Percentiles rank a stretch among this genome's conserved stretches.
Conservation (phyloP, 176 grass and related monocot species). For the Phyllostachys edulis region DNA sequence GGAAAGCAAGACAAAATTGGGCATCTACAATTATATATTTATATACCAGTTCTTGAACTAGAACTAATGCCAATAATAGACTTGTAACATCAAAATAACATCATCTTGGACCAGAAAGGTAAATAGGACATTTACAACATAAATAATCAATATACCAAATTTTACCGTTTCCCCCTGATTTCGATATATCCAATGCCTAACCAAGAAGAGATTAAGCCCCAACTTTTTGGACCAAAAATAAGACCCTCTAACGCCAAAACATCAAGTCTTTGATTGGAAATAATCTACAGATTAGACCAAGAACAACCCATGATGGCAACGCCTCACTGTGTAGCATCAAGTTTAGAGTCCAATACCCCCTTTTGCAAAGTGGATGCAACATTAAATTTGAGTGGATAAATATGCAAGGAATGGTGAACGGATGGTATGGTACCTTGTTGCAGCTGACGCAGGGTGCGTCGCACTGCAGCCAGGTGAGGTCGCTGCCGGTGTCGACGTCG, state of each 20-base stretch:
- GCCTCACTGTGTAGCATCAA: not conserved
- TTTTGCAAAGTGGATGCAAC: not conserved
- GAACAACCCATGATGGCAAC: not conserved
- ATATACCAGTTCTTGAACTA: not conserved
- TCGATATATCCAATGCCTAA: not conserved
- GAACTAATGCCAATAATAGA: not conserved
- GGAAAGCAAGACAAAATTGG: not conserved
- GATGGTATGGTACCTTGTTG: slow-evolving; percentile 48
- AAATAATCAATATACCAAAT: not conserved
- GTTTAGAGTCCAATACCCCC: not conserved
- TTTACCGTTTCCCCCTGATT: not conserved
- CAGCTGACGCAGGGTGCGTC: slow-evolving; percentile 91
- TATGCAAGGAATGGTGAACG: not conserved
- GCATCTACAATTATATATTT: not conserved
- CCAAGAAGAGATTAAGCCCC: not conserved
- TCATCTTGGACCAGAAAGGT: not conserved
- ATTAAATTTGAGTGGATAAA: not conserved
- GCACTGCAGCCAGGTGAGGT: slow-evolving; percentile 97
- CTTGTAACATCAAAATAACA: slow-evolving; percentile 9
- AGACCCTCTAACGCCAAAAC: not conserved
- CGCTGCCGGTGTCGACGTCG: slow-evolving; percentile 96
- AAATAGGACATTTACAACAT: not conserved
- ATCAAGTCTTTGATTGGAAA: not conserved
- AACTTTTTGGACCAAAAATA: slow-evolving; percentile 2
- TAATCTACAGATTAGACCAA: not conserved